Evolutionary conservation across 768 basidiomycete genomes (phyloP), one percentile per base, ranked within the genome.

Genomic region (Dendrothele bispora): DNA sequence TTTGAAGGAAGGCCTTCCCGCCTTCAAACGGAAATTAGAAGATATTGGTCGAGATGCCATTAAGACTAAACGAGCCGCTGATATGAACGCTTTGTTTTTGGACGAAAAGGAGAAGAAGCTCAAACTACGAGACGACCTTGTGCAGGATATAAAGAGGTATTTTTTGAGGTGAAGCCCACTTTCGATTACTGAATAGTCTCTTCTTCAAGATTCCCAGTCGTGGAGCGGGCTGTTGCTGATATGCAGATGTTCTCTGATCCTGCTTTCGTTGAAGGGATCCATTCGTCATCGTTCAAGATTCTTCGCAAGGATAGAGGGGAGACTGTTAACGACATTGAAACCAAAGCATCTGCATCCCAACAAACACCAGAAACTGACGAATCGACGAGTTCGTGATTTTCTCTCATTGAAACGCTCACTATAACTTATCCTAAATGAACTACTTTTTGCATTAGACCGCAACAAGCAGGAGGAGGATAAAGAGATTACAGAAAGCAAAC

Each of bases 81-180:
- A 27, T 36, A n/a, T 47, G 37, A 39, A 29, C 27, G 20, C 37
- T 21, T 39, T 26, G 22, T 30, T 47, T n/a, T n/a, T n/a, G 22
- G 61, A 55, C 7, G 55, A 64, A 29, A 73, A 75, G 45, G 83
- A 86, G 51, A 70, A 70, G 35, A 77, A 78, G 52, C 60, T 86
- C 38, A 69, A 77, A 25, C 17, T 47, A 7, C 15, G 38, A 15
- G 39, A 34, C 26, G 86, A 88, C 53, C 65, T 90, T 12, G 75
- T 83, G 70, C 84, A 86, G 39, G 85, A 90, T 58, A 69, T 89
- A 24, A 84, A 87, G 62, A 76, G 86, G 86, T 82, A 43, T 54
- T 39, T 17, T 27, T 36, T 17, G n/a, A 7, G 7, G 14, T 32
- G 36, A 29, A 3, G n/a, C 17, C 8, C 14, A 35, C n/a, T 42